Evolutionary conservation across 2,329 filamentous ascomycete genomes (phyloP).

Genomic region (Metarhizium humberi): DNA sequence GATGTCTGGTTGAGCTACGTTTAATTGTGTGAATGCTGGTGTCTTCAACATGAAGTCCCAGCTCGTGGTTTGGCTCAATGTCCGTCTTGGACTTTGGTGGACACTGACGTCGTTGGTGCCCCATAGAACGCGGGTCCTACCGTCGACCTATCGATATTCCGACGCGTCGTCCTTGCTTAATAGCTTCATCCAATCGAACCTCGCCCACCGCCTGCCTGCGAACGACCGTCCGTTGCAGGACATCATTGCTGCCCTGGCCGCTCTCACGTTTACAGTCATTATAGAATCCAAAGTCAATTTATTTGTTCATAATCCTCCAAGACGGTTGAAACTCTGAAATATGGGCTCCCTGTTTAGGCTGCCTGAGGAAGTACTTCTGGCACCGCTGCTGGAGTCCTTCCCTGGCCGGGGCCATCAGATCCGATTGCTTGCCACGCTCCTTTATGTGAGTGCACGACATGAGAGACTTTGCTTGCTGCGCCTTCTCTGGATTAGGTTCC

Average conservation of each 20-base stretch:
- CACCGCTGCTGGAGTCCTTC: slow-evolving; percentile 36
- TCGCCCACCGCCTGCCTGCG: background rate
- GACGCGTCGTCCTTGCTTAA: background rate
- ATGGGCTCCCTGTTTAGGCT: slow-evolving; percentile 38
- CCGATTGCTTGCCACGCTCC: slow-evolving; percentile 44
- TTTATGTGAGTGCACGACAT: slow-evolving; percentile 31
- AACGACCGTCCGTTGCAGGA: background rate
- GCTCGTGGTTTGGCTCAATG: too few relatives aligned
- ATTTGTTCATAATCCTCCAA: too few relatives aligned
- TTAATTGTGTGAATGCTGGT: too few relatives aligned
- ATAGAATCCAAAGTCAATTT: too few relatives aligned
- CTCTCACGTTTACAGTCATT: background rate
- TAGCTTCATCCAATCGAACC: background rate
- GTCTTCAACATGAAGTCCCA: too few relatives aligned
- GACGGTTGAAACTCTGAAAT: background rate
- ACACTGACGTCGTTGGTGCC: background rate
- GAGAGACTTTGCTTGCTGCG: background rate
- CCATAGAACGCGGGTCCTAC: background rate
- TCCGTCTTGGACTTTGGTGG: too few relatives aligned
- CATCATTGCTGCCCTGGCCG: too few relatives aligned
- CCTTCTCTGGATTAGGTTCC: background rate
- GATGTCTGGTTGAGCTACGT: too few relatives aligned
- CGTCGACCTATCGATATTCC: background rate
- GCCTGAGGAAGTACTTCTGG: slow-evolving; percentile 41
- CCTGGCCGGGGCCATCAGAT: slow-evolving; percentile 52